phyloP scores from a whole-genome alignment of 2,329 filamentous ascomycete species.

The Colletotrichum neosansevieriae region DNA sequence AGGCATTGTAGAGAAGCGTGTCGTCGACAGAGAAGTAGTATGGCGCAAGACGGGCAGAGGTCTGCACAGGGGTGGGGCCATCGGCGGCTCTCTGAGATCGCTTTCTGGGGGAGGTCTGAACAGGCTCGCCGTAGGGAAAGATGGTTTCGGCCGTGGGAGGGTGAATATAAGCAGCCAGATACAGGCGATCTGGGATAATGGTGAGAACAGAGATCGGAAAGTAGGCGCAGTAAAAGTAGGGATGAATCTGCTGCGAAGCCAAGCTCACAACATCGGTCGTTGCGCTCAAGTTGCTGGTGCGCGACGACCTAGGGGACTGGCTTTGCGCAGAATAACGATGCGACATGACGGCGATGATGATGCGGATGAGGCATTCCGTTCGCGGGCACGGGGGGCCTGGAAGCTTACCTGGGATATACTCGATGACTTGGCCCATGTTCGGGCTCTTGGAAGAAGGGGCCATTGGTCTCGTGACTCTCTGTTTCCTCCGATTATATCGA shows the following conservation, averaged over 20 bases:
- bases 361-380: slow-evolving; percentile 5
- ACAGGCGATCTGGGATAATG: slow-evolving; percentile 81
- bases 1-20: slow-evolving; percentile 94
- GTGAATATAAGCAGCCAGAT: slow-evolving; percentile 91
- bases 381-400: slow-evolving; percentile 10
- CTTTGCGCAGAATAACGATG: slow-evolving; percentile 47
- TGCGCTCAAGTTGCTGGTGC: slow-evolving; percentile 20
- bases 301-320: slow-evolving; percentile 8
- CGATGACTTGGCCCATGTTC: slow-evolving; percentile 89
- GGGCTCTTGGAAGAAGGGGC: slow-evolving; percentile 63
- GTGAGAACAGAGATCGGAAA: slow-evolving; percentile 52
- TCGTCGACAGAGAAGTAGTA: slow-evolving; percentile 98
- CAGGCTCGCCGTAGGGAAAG: slow-evolving; percentile 82
- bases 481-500: slow-evolving; percentile 18
- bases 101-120: slow-evolving; percentile 49
- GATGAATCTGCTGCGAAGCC: slow-evolving; percentile 21
- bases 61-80: slow-evolving; percentile 53
- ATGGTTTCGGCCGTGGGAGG: slow-evolving; percentile 83
- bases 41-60: slow-evolving; percentile 67
- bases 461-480: slow-evolving; percentile 52
- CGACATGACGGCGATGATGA: slow-evolving; percentile 44
- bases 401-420: slow-evolving; percentile 90
- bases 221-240: slow-evolving; percentile 41
- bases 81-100: slow-evolving; percentile 69
- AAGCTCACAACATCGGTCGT: neutral